Conservation (phyloP, 257 asterid genomes). For the Lycium ferocissimum region DNA sequence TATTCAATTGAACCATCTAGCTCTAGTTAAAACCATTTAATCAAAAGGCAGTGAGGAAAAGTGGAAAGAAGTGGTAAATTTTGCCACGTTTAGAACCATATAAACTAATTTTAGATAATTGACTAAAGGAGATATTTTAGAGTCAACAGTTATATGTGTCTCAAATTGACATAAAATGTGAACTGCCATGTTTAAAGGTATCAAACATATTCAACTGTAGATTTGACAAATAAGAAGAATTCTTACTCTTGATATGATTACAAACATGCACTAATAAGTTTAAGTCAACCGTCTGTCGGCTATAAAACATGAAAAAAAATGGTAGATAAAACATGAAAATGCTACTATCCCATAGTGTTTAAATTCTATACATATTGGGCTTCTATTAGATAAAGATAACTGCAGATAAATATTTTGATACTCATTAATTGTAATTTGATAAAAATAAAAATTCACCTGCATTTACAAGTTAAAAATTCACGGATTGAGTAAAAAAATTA, state of each 20-base stretch:
- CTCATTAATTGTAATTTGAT: no score
- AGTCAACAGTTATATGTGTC: not conserved
- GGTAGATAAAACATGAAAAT: no score
- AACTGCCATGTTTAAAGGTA: not conserved
- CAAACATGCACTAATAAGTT: not conserved
- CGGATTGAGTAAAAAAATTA: no score
- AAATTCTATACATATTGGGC: no score
- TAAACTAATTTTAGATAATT: not conserved
- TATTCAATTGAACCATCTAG: no score
- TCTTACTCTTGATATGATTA: conserved; percentile 8
- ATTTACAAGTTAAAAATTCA: no score
- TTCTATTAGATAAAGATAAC: no score
- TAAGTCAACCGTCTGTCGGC: no score
- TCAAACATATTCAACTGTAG: not conserved
- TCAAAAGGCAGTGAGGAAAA: not conserved
- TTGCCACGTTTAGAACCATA: not conserved
- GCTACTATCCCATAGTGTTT: no score
- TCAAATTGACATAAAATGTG: conserved; percentile 11
- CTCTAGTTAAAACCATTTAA: not conserved
- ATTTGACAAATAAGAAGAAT: conserved; percentile 18
- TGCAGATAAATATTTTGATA: no score
- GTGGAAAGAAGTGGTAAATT: not conserved
- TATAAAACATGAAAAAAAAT: no score
- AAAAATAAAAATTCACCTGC: no score
- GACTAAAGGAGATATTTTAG: not conserved